Evolutionary conservation across 2,329 filamentous ascomycete genomes (phyloP).

Genomic region (Cladophialophora exuberans): DNA sequence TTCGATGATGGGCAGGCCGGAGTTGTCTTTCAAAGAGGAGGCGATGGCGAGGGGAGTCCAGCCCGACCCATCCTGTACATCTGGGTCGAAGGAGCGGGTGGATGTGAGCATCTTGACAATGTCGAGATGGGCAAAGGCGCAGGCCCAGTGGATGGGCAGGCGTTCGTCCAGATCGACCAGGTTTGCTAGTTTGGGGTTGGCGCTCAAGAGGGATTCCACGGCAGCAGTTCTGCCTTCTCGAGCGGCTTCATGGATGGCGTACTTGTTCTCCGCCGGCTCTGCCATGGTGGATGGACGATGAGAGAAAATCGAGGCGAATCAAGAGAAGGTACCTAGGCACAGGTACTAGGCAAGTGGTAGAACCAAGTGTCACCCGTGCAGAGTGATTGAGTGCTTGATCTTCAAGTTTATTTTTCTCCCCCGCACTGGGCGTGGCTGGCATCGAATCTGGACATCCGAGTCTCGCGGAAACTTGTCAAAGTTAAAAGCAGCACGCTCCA

Average conservation of each 20-base stretch:
- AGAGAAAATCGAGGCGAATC: neutral
- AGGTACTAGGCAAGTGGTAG: too few species aligned
- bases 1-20: constrained; percentile 50
- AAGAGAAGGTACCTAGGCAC: neutral
- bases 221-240: constrained; percentile 69
- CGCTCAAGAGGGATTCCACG: constrained; percentile 8
- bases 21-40: constrained; percentile 49
- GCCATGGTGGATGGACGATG: neutral
- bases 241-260: constrained; percentile 83
- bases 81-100: constrained; percentile 32
- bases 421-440: too few species aligned
- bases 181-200: constrained; percentile 75
- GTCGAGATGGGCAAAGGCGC: constrained; percentile 75
- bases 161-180: constrained; percentile 83
- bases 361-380: too few species aligned
- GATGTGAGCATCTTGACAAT: constrained; percentile 69
- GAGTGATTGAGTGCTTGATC: too few species aligned
- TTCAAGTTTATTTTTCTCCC: too few species aligned
- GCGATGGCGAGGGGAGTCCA: constrained; percentile 58
- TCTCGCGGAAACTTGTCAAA: too few species aligned
- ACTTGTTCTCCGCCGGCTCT: constrained; percentile 57
- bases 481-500: too few species aligned
- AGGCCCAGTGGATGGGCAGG: constrained; percentile 91
- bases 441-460: too few species aligned
- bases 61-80: constrained; percentile 45